Percentiles rank a stretch among this genome's conserved stretches.
phyloP scores from a whole-genome alignment of 768 basidiomycete species.

The Hericium coralloides region DNA sequence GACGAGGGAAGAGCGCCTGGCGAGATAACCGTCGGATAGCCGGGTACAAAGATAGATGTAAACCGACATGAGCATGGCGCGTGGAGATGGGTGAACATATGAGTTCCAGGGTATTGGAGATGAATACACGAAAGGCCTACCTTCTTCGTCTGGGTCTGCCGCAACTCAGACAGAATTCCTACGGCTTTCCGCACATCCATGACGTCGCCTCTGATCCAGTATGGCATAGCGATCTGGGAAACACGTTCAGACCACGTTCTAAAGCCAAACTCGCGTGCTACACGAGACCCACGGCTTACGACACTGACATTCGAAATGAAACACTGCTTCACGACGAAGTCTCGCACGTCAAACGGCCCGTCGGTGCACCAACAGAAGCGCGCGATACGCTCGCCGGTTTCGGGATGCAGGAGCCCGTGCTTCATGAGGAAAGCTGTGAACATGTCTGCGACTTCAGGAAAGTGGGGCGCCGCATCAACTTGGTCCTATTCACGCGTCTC shows the following conservation, averaged over 20 bases:
- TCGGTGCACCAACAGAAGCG: slow-evolving; percentile 81
- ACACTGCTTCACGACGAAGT: slow-evolving; percentile 85
- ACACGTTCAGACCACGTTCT: neutral
- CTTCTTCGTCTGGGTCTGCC: neutral
- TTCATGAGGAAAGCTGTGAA: slow-evolving; percentile 62
- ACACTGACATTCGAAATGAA: slow-evolving; percentile 69
- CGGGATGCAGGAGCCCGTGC: slow-evolving; percentile 58
- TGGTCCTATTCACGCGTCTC: slow-evolving; percentile 43
- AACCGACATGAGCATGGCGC: neutral
- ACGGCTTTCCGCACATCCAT: slow-evolving; percentile 66
- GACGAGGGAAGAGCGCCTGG: slow-evolving; percentile 15
- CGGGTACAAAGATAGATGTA: neutral
- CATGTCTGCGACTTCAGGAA: slow-evolving; percentile 53
- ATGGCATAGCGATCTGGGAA: slow-evolving; percentile 52
- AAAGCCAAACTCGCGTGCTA: slow-evolving; percentile 6
- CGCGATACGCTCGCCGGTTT: slow-evolving; percentile 44
- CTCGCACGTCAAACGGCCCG: slow-evolving; percentile 74
- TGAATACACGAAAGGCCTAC: neutral
- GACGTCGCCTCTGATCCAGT: slow-evolving; percentile 65
- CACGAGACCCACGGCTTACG: neutral
- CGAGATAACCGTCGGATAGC: slow-evolving; percentile 2
- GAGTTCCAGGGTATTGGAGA: neutral
- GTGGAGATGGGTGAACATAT: neutral
- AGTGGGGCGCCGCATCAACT: slow-evolving; percentile 72
- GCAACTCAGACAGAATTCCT: slow-evolving; percentile 28